Base-by-base conservation (phyloP, 345 rosid genomes). In the Conringia planisiliqua region DNA sequence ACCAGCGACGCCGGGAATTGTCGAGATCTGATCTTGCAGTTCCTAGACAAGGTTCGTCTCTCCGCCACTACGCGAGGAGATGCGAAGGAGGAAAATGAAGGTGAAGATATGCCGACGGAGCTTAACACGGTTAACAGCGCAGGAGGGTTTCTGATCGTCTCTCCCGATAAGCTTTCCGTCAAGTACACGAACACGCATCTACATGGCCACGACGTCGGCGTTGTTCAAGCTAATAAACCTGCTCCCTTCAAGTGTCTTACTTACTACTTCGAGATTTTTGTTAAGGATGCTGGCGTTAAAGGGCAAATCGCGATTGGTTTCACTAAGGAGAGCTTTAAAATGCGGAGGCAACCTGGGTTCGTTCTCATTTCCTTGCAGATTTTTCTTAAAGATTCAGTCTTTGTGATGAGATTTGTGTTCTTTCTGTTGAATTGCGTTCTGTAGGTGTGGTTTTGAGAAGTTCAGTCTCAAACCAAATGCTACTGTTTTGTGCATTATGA, bases 321-420 rank as follows among this genome's bases (percentile, higher is more conserved):
- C 81, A 95, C 98, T 46, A 79, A 35, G 62, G 93, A 88, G 51
- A 73, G 61, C 50, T 92, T 90, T 86, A 89, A 85, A 73, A 92
- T 90, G 99, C 81, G 98, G 30, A 86, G 97, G 72, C 99, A 90
- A 57, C 95, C 98, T 8, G 97, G 97, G 98, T 91, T 10, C n/a
- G 3, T 51, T 50, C 38, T 50, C 8, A 24, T 48, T 43, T 43
- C 5, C 47, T 43, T 43, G 47, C 5, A 4, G 33, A 4, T 30
- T 30, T 30, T 4, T 30, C 6, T 0, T 30, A 30, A 30, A 30
- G 48, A 11, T 22, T 46, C 24, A 4, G 32, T 51, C 20, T 51
- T 6, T 22, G 2, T 13, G 30, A 24, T 22, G 56, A 51, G 26
- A 22, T 9, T 8, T 10, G 54, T 18, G 3, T 22, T 22, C 56